Evolutionary conservation across 768 basidiomycete species (phyloP), one percentile per base, ranked within the genome.

Genomic region (Russula abietina): DNA sequence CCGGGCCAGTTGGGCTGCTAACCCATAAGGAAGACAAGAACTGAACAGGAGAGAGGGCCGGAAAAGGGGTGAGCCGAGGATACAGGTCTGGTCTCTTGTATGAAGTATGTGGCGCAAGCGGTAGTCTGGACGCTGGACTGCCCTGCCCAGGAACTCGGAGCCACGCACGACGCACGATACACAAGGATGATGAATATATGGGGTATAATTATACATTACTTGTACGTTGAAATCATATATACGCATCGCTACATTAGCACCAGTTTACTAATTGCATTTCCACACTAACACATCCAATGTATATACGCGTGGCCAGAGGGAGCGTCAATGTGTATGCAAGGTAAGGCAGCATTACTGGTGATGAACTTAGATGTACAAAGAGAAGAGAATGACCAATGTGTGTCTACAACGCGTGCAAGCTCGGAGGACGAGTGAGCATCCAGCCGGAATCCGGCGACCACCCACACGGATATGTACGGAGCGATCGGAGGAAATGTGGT

Each of bases 161-260:
- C 14, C 2, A 38, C 38, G 17, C 16, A 39, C 38, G 7, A 39
- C 16, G 16, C 36, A 12, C 17, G 38, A 39, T 39, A 39, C 38
- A 39, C 38, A 38, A 38, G 14, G 4, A 39, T 2, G 38, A 17
- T 36, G 38, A 17, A 39, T 39, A 39, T 16, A 9, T 33, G 38
- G 24, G 53, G 5, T 39, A 17, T 53, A 45, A 24, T 17, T n/a
- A 50, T 62, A 63, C 57, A 59, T 51, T 63, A 63, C 38, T 39
- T 5, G n/a, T 39, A 39, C 46, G 57, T 59, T 30, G 57, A 19
- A 39, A 59, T 53, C 26, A 50, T 51, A 48, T 45, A 63, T 59
- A 64, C 49, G 62, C 57, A 39, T 49, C 62, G 52, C n/a, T 64
- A 64, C 62, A 60, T 55, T 60, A 64, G 52, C 58, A 58, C 36